Conservation (phyloP, 2,329 filamentous ascomycete genomes). For the Phymatotrichopsis omnivora region DNA sequence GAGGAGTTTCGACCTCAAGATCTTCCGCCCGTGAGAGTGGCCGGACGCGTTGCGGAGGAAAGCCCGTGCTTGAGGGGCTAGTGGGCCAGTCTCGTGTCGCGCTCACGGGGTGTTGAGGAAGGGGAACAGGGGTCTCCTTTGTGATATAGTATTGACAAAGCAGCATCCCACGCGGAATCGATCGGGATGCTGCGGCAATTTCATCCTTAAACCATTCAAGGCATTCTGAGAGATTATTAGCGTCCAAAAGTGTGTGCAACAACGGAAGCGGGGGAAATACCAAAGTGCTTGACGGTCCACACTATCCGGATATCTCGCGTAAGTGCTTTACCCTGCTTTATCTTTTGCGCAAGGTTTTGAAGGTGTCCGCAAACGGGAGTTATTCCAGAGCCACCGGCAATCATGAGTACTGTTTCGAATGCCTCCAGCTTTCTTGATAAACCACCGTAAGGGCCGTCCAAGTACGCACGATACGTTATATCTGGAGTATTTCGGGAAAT, state of each 20-base stretch:
- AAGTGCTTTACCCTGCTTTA: slow-evolving; percentile 88
- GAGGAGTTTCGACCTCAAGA: too few relatives aligned
- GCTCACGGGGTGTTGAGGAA: slow-evolving; percentile 25
- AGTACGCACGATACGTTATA: slow-evolving; percentile 48
- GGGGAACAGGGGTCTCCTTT: slow-evolving; percentile 32
- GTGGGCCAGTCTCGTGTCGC: slow-evolving; percentile 45
- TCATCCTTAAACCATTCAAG: slow-evolving; percentile 99
- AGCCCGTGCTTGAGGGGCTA: slow-evolving; percentile 32
- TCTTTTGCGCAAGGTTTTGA: slow-evolving; percentile 87
- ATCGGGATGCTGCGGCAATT: slow-evolving; percentile 76
- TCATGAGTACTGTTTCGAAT: slow-evolving; percentile 86
- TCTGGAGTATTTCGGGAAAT: slow-evolving; percentile 26
- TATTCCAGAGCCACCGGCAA: slow-evolving; percentile 89
- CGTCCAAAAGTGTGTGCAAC: slow-evolving; percentile 3
- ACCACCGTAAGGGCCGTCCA: slow-evolving; percentile 90
- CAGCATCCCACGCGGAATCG: slow-evolving; percentile 75
- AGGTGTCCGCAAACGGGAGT: slow-evolving; percentile 88
- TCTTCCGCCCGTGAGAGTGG: slow-evolving; percentile 2
- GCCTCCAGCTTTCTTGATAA: slow-evolving; percentile 83
- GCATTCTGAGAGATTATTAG: slow-evolving; percentile 58
- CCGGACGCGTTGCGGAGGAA: slow-evolving; percentile 25
- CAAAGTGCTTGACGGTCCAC: slow-evolving; percentile 71
- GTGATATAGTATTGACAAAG: slow-evolving; percentile 95
- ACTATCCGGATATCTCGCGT: slow-evolving; percentile 83
- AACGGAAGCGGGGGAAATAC: slow-evolving; percentile 7